Evolutionary conservation across 352 stramenopile genomes (phyloP).

Genomic region (Phytopythium oedochilum): DNA sequence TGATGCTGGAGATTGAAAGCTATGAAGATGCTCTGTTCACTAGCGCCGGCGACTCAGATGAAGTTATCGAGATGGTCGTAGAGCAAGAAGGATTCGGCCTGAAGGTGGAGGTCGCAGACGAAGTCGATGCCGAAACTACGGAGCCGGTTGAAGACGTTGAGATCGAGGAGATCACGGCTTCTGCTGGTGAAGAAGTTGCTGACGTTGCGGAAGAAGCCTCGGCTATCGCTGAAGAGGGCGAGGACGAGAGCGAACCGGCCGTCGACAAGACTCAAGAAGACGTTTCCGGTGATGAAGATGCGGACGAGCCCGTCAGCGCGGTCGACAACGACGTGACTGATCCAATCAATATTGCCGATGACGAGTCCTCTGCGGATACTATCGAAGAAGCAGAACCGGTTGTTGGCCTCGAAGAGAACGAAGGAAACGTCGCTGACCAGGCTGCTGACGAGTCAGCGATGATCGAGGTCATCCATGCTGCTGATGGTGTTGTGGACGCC

Average conservation of each 20-base stretch:
- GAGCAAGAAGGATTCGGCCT: slow-evolving; percentile 6
- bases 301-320: neutral
- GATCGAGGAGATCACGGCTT: neutral
- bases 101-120: neutral
- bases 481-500: neutral
- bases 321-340: neutral
- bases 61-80: slow-evolving; percentile 8
- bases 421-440: neutral
- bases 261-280: neutral
- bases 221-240: no score
- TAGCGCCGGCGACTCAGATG: neutral
- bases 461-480: slow-evolving; percentile 15
- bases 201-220: slow-evolving; percentile 2
- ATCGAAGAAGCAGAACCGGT: slow-evolving; percentile 4
- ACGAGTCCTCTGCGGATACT: neutral
- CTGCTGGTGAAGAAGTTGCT: neutral
- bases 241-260: neutral
- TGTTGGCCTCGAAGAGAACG: slow-evolving; percentile 1
- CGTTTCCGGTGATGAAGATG: neutral
- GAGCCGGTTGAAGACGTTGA: neutral
- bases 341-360: neutral
- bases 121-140: neutral
- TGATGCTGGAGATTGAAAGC: neutral
- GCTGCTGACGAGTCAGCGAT: neutral
- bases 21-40: neutral